phyloP scores from a whole-genome alignment of 208 protist species.

The Wallacemonas sp. region DNA sequence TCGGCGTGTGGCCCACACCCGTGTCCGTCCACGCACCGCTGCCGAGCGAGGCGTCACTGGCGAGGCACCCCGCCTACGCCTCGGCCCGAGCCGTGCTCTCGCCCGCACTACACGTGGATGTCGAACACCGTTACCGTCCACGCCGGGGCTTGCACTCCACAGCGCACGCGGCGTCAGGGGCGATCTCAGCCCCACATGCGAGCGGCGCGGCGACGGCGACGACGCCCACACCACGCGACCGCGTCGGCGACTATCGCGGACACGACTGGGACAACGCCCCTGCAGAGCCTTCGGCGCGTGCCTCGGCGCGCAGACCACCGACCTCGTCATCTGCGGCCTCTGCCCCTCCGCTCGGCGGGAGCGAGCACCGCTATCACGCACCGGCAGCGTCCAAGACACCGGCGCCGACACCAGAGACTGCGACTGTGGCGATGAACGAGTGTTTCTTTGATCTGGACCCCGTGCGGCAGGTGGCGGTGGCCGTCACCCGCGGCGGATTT shows the following conservation, averaged over 20 bases:
- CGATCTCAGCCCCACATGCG: neutral
- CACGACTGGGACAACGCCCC: neutral
- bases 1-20: neutral
- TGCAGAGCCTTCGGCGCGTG: neutral
- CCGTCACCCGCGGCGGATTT: neutral
- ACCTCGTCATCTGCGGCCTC: neutral
- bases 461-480: neutral
- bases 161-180: neutral
- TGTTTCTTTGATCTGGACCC: conserved; percentile 5
- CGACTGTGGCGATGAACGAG: neutral
- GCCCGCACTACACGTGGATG: neutral
- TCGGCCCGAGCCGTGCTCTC: no score
- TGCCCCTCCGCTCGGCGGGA: no score
- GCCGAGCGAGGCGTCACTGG: no score
- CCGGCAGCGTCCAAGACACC: no score
- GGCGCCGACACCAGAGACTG: no score
- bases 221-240: neutral
- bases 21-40: neutral
- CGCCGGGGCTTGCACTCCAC: neutral
- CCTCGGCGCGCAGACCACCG: neutral
- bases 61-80: no score
- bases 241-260: conserved; percentile 14
- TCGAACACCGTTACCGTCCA: conserved; percentile 10
- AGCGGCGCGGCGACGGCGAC: neutral
- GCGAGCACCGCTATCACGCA: no score